Evolutionary conservation across 495 filamentous ascomycete species (phyloP).

Genomic region (Neurospora discreta): DNA sequence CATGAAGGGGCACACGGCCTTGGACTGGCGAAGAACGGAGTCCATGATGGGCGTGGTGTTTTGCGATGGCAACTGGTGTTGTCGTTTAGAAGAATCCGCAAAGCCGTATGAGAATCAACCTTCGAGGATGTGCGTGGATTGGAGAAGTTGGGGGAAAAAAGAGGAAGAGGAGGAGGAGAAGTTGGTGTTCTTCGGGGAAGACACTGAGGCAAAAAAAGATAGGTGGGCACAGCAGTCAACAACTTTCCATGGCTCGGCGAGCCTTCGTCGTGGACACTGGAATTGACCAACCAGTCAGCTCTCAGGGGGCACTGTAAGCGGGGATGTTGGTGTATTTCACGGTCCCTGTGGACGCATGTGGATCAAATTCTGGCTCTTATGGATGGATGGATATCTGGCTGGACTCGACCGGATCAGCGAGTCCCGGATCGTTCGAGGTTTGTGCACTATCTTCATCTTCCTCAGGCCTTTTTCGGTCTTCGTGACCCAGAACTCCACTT

Average conservation of each 20-base stretch:
- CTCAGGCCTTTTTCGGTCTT: background rate
- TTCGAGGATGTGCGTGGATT: background rate
- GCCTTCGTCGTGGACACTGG: background rate
- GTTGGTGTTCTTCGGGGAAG: background rate
- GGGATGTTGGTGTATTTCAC: background rate
- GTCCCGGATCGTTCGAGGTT: background rate
- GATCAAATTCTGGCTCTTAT: background rate
- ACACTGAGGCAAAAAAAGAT: background rate
- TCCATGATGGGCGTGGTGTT: conserved; percentile 53
- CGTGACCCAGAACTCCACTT: background rate
- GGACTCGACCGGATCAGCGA: background rate
- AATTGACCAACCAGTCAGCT: background rate
- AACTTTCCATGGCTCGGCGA: background rate
- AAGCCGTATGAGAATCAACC: background rate
- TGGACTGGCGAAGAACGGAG: conserved; percentile 83
- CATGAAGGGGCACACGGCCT: conserved; percentile 92
- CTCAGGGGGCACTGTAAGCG: background rate
- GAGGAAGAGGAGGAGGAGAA: background rate
- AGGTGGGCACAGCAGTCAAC: background rate
- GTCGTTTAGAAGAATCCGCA: background rate
- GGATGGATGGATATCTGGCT: too few relatives aligned
- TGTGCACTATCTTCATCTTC: background rate
- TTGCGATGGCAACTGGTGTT: background rate
- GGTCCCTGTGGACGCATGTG: background rate
- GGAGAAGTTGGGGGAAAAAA: background rate